Evolutionary conservation across 2,329 filamentous ascomycete species (phyloP), one percentile per base, ranked within the genome.

Genomic region (Scolecobasidium constrictum): DNA sequence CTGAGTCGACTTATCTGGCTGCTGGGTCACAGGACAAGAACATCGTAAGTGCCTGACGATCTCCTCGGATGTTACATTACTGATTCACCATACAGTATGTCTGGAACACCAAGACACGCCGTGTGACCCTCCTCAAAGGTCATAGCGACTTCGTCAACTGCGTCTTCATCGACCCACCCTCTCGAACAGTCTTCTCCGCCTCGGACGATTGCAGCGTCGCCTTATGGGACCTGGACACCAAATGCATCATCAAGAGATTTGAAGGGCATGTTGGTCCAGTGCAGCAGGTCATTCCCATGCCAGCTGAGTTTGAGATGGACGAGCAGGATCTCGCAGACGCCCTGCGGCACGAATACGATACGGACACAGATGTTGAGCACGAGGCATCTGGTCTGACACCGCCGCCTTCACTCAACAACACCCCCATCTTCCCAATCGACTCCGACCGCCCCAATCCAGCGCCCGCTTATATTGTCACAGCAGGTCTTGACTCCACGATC

Each of bases 81-180:
- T n/a, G n/a, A n/a, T n/a, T n/a, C n/a, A n/a, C n/a, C n/a, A n/a
- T n/a, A n/a, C n/a, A n/a, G 60, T 87, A 90, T 21, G 81, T 98
- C 36, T 95, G 90, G 75, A 90, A 94, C 60, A 92, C 93, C 54
- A 76, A 83, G 53, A 85, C 83, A 46, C 86, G 86, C 58, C 80
- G 84, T 42, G 83, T 81, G 0, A 94, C 83, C 52, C 73, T 78
- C 40, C 71, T 98, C 11, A 78, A 81, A 18, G 90, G 88, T 6
- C 92, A 98, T 58, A 77, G 72, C 0, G 88, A 96, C 59, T 96
- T 90, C 85, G 88, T 98, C 53, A 98, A 98, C 62, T 81, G 85
- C n/a, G 90, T 96, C 22, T 82, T 83, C 50, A 77, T 98, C 28
- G 87, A 98, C 59, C 73, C 80, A 0, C 66, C 74, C 2, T 93